These are phyloP conservation scores for Wallacemonas sp. DNA, from an alignment of 208 protist species.

Conservation along the genomic window DNA sequence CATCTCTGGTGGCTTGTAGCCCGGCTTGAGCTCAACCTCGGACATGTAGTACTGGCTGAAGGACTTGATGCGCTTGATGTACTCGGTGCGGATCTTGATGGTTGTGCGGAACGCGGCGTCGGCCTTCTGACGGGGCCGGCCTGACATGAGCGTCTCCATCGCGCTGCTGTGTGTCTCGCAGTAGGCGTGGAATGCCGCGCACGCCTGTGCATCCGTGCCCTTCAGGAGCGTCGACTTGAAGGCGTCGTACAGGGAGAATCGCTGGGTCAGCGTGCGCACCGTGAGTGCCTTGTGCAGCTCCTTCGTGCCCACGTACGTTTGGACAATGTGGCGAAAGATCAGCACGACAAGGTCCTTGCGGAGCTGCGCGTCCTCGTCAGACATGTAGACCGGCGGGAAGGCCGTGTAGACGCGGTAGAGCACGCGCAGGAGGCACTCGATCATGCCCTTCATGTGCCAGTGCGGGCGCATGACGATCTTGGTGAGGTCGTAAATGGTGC, in stretches of 20 bases:
- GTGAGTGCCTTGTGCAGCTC: conserved; percentile 76
- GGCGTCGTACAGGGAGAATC: conserved; percentile 77
- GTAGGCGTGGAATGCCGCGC: conserved; percentile 60
- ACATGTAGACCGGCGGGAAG: conserved; percentile 59
- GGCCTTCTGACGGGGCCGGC: conserved; percentile 64
- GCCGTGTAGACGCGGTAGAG: conserved; percentile 71
- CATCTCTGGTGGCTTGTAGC: conserved; percentile 34
- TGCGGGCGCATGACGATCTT: conserved; percentile 45
- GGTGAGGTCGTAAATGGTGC: conserved; percentile 57
- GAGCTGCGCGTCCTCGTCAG: conserved; percentile 41
- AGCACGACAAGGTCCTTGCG: conserved; percentile 56
- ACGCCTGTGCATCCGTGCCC: conserved; percentile 32
- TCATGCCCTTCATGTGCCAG: conserved; percentile 71
- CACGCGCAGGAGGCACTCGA: conserved; percentile 70
- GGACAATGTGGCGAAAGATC: conserved; percentile 59
- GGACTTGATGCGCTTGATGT: conserved; percentile 78
- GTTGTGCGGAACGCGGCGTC: conserved; percentile 62
- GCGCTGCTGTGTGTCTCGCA: conserved; percentile 44
- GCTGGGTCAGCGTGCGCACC: conserved; percentile 64
- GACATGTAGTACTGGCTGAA: conserved; percentile 61
- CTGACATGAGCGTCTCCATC: conserved; percentile 69
- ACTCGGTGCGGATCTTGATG: conserved; percentile 72
- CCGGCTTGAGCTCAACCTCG: conserved; percentile 40
- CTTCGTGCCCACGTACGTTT: conserved; percentile 58
- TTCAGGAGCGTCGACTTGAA: conserved; percentile 49